Conservation (phyloP, 768 basidiomycete species). For the Leucosporidium yakuticum region DNA sequence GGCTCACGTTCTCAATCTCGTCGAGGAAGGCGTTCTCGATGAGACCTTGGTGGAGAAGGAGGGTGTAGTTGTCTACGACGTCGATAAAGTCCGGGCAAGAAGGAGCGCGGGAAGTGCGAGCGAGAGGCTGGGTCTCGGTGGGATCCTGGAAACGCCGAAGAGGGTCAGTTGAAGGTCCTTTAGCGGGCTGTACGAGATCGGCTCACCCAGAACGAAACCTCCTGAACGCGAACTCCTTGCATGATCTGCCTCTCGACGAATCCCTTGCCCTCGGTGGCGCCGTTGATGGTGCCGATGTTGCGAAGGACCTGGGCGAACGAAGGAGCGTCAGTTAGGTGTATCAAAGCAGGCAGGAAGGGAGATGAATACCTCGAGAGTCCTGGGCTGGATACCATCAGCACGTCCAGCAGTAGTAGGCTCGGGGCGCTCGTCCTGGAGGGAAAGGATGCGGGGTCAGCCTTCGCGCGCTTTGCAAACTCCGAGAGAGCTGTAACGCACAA, state of each 20-base stretch:
- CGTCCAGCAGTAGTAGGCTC: conserved; percentile 21
- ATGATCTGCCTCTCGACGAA: conserved; percentile 38
- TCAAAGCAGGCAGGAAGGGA: too few species aligned
- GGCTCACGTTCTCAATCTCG: conserved; percentile 34
- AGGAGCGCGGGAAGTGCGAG: conserved; percentile 37
- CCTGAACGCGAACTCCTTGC: conserved; percentile 35
- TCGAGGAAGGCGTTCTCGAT: conserved; percentile 38
- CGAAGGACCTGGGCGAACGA: conserved; percentile 24
- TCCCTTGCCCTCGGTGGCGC: conserved; percentile 29
- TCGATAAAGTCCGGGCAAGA: conserved; percentile 40
- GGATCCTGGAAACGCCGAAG: conserved; percentile 41
- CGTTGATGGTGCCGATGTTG: conserved; percentile 37
- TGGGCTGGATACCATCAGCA: conserved; percentile 37
- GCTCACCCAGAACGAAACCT: neutral
- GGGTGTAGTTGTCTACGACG: conserved; percentile 36
- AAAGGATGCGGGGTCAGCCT: neutral
- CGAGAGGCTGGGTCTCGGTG: conserved; percentile 30
- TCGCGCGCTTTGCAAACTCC: neutral
- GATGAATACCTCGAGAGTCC: conserved; percentile 30
- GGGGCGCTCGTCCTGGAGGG: conserved; percentile 9
- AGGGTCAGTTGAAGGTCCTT: neutral
- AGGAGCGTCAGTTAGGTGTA: neutral
- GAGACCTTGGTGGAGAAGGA: conserved; percentile 39
- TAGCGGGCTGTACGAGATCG: too few species aligned
- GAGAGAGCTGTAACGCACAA: neutral